These are phyloP conservation scores for Botryotinia calthae DNA, from an alignment of 2,329 filamentous ascomycete species.

Conservation along the genomic window DNA sequence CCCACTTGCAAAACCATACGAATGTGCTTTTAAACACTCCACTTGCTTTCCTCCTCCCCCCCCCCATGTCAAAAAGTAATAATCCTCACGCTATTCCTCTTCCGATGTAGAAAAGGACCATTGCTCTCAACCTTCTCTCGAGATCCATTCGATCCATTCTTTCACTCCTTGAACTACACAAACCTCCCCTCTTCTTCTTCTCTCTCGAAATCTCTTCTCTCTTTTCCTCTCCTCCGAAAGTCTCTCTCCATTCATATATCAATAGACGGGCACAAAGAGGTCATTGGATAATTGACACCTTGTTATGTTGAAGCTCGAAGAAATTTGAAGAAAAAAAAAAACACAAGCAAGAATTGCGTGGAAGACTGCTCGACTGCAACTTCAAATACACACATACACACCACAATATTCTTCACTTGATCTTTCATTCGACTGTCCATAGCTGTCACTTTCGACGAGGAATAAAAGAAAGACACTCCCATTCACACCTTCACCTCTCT, in stretches of 20 bases:
- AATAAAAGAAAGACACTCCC: slow-evolving; percentile 22
- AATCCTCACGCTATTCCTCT: background rate
- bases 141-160: slow-evolving; percentile 17
- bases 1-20: slow-evolving; percentile 2
- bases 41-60: background rate
- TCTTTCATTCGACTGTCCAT: slow-evolving; percentile 31
- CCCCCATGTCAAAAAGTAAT: slow-evolving; percentile 12
- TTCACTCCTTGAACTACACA: slow-evolving; percentile 17
- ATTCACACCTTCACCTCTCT: slow-evolving; percentile 4
- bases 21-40: background rate
- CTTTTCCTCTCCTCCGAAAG: slow-evolving; percentile 8
- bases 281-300: slow-evolving; percentile 23
- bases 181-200: slow-evolving; percentile 4
- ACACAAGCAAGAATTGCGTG: slow-evolving; percentile 15
- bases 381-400: slow-evolving; percentile 8
- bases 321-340: slow-evolving; percentile 1
- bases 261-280: slow-evolving; percentile 15
- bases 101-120: background rate
- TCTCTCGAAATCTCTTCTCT: slow-evolving; percentile 14
- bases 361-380: slow-evolving; percentile 12
- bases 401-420: slow-evolving; percentile 24
- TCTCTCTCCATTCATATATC: slow-evolving; percentile 5
- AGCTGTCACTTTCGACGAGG: slow-evolving; percentile 31
- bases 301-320: slow-evolving; percentile 23
- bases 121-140: slow-evolving; percentile 14